These are phyloP conservation scores for Panicum hallii DNA, from an alignment of 202 grass and related monocot species.

Conservation along the genomic window DNA sequence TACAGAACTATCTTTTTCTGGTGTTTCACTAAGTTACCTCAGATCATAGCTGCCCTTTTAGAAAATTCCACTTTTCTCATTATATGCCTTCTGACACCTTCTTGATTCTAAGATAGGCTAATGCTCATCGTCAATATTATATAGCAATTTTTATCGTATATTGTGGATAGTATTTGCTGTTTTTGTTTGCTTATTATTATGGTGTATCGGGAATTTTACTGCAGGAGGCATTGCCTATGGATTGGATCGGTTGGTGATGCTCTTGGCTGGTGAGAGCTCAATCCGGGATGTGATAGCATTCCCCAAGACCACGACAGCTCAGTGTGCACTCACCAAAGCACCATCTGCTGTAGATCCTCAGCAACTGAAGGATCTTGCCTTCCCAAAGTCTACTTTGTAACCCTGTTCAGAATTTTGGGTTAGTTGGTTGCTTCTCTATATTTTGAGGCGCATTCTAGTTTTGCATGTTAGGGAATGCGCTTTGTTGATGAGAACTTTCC, in stretches of 20 bases:
- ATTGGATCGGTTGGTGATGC: constrained; percentile 95
- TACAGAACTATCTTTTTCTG: constrained; percentile 17
- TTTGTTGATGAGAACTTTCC: not conserved
- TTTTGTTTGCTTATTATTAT: not conserved
- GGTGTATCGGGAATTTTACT: not conserved
- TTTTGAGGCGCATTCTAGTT: constrained; percentile 16
- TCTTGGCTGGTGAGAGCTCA: constrained; percentile 83
- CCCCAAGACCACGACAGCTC: constrained; percentile 90
- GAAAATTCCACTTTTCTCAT: constrained; percentile 3
- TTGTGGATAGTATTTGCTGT: not conserved
- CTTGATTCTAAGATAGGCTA: constrained; percentile 22
- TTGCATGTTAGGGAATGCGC: constrained; percentile 7
- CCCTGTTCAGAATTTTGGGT: not conserved
- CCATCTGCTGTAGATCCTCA: constrained; percentile 76
- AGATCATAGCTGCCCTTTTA: not conserved
- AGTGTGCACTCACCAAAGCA: constrained; percentile 89
- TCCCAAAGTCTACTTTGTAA: constrained; percentile 33
- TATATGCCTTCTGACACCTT: not conserved
- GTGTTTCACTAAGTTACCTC: not conserved
- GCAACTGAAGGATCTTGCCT: constrained; percentile 78
- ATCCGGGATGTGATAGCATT: constrained; percentile 95
- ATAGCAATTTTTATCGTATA: not conserved
- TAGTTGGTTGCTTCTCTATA: not conserved
- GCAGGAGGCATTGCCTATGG: constrained; percentile 97
- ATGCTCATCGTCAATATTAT: not conserved